Conservation (phyloP, 1,284 basidiomycete species). For the Volvariella surrecta region DNA sequence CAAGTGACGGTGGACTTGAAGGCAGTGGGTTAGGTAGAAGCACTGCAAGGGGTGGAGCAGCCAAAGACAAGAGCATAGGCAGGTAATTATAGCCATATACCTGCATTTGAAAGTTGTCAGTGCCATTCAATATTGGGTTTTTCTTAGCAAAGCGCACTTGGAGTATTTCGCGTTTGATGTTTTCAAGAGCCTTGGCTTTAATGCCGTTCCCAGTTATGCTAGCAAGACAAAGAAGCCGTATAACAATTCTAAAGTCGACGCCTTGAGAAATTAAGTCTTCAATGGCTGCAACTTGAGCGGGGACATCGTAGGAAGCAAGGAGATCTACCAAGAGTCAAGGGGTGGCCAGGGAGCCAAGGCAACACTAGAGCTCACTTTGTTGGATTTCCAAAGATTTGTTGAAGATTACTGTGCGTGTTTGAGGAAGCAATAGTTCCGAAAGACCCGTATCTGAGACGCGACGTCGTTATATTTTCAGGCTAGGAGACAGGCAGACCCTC, state of each 20-base stretch:
- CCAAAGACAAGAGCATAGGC: conserved; percentile 77
- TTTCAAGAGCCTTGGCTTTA: conserved; percentile 82
- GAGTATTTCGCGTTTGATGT: conserved; percentile 85
- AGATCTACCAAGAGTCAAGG: conserved; percentile 50
- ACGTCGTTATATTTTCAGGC: conserved; percentile 5
- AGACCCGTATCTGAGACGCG: conserved; percentile 73
- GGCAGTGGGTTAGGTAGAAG: conserved; percentile 58
- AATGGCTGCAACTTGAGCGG: conserved; percentile 70
- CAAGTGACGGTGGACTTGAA: conserved; percentile 27
- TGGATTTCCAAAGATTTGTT: conserved; percentile 92
- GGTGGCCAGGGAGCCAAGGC: conserved; percentile 4
- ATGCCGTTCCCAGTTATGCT: conserved; percentile 81
- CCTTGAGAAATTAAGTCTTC: conserved; percentile 86
- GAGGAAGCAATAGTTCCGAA: conserved; percentile 84
- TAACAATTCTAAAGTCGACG: conserved; percentile 66
- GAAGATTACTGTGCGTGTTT: conserved; percentile 85
- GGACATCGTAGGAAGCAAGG: conserved; percentile 81
- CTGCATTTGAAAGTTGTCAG: conserved; percentile 28
- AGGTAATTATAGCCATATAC: conserved; percentile 90
- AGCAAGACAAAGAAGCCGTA: conserved; percentile 82
- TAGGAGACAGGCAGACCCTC: conserved; percentile 13
- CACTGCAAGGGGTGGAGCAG: conserved; percentile 62
- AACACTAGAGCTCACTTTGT: conserved; percentile 59
- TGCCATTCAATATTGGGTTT: background rate
- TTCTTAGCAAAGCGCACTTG: conserved; percentile 45